Evolutionary conservation across 768 basidiomycete species (phyloP), one percentile per base, ranked within the genome.

Genomic region (Xerocomus brunneocitrinus): DNA sequence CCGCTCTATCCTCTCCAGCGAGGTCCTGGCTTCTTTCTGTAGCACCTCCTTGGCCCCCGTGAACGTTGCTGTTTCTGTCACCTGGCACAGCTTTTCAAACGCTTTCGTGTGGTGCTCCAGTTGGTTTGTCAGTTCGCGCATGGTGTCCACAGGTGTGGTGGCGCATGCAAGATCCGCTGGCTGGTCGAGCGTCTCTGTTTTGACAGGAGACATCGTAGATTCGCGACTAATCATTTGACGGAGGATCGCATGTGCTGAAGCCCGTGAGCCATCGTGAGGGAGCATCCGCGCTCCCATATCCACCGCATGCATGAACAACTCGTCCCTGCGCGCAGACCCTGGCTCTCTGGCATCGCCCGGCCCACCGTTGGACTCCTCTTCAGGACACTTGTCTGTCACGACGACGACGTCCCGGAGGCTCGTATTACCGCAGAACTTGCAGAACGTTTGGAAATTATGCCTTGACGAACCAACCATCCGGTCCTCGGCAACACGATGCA

Each of bases 341-440:
- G 47, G 52, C 55, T 79, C 76, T 43, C 78, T 65, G 3, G 61
- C 61, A 39, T 67, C 54, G 3, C 71, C 74, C 3, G 68, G 51
- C 5, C 71, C 74, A 2, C 69, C 52, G 7, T 64, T 58, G 12
- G 44, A 50, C n/a, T 55, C 62, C 32, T 75, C 67, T 38, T 68
- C 59, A 3, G 68, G 67, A 74, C 75, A 74, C 75, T 71, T 76
- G n/a, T 71, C 78, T 8, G 79, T 76, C 43, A 74, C 74, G 47
- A 82, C 71, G 7, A 77, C 63, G 19, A 82, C 75, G 40, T 75
- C 78, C 41, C 69, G 62, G 31, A 82, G 74, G 14, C 73, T 69
- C 9, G 56, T 64, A 25, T 75, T 74, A 4, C 78, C 80, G 48
- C 79, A 81, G n/a, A 82, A 71, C 55, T 76, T 70, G 45, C 71